These are phyloP conservation scores for Plasmodium sp. DNA, from an alignment of 169 alveolate genomes.

Conservation along the genomic window DNA sequence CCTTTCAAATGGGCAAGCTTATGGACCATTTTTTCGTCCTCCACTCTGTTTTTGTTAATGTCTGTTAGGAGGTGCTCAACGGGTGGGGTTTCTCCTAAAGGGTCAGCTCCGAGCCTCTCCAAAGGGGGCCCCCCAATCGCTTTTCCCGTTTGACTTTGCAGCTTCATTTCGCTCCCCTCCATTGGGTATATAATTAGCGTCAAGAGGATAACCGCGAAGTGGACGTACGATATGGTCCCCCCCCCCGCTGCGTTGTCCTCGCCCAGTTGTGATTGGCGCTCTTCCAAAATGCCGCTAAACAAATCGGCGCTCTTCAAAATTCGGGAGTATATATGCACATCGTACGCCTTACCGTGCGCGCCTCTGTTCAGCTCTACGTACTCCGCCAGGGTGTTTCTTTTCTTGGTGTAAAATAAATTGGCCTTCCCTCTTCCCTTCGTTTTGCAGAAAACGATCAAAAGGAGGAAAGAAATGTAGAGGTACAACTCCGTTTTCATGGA, in stretches of 20 bases:
- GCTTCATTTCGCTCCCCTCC: neutral
- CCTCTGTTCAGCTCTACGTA: constrained; percentile 19
- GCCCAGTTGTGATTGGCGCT: neutral
- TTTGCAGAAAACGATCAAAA: constrained; percentile 39
- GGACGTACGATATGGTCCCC: constrained; percentile 12
- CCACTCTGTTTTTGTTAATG: constrained; percentile 5
- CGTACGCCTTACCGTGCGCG: neutral
- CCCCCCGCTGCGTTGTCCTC: neutral
- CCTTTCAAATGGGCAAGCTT: constrained; percentile 17
- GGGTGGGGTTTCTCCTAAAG: neutral
- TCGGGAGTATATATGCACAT: constrained; percentile 37
- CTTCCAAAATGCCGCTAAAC: constrained; percentile 26
- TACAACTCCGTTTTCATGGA: constrained; percentile 48
- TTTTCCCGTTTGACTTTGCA: neutral
- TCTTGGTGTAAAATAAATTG: constrained; percentile 38
- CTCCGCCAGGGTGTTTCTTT: neutral
- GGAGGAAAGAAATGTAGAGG: constrained; percentile 63
- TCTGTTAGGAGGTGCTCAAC: neutral
- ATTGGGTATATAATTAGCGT: constrained; percentile 50
- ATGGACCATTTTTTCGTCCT: constrained; percentile 7
- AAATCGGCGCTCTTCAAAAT: constrained; percentile 62
- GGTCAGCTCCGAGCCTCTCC: neutral
- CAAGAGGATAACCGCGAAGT: constrained; percentile 36
- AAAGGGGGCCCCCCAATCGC: neutral
- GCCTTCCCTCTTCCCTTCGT: constrained; percentile 7